Evolutionary conservation across 2,329 filamentous ascomycete species (phyloP).

Genomic region (Xylaria sp.): DNA sequence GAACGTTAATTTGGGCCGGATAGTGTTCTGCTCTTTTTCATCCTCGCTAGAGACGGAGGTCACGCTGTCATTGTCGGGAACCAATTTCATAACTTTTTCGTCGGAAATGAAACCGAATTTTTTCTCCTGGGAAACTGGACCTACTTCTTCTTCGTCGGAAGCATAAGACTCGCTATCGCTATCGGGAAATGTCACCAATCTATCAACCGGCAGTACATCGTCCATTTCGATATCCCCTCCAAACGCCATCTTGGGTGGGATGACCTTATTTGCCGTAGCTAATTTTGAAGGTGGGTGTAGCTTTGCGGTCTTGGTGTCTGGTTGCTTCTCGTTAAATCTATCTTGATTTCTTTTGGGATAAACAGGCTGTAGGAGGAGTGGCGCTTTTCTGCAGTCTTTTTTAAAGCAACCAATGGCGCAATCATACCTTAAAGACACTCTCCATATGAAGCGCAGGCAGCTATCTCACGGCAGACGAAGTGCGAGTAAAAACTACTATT

Average conservation of each 20-base stretch:
- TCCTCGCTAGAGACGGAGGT: not conserved
- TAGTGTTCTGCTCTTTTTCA: not conserved
- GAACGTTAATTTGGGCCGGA: constrained; percentile 40
- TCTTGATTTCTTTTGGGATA: constrained; percentile 19
- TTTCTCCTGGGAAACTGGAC: not conserved
- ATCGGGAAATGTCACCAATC: not conserved
- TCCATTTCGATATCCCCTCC: constrained; percentile 12
- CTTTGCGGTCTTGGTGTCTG: not conserved
- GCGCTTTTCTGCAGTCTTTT: constrained; percentile 21
- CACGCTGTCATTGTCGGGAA: not conserved
- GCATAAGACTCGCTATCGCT: constrained; percentile 8
- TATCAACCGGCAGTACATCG: constrained; percentile 21
- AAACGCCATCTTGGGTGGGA: constrained; percentile 15
- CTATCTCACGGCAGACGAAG: not conserved
- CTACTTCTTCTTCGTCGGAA: not conserved
- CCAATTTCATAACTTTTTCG: not conserved
- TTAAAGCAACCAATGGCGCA: constrained; percentile 34
- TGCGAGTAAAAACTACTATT: constrained; percentile 9
- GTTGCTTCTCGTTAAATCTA: constrained; percentile 1
- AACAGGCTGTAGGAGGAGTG: not conserved
- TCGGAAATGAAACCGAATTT: not conserved
- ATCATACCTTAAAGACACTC: constrained; percentile 34
- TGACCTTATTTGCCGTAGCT: not conserved
- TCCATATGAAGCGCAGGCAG: constrained; percentile 4
- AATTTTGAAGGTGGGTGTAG: not conserved